A percentile compares a stretch with the other conserved stretches of the same genome.
These are phyloP conservation scores for Crithidia thermophila DNA, from an alignment of 208 protist species.

Conservation along the genomic window DNA sequence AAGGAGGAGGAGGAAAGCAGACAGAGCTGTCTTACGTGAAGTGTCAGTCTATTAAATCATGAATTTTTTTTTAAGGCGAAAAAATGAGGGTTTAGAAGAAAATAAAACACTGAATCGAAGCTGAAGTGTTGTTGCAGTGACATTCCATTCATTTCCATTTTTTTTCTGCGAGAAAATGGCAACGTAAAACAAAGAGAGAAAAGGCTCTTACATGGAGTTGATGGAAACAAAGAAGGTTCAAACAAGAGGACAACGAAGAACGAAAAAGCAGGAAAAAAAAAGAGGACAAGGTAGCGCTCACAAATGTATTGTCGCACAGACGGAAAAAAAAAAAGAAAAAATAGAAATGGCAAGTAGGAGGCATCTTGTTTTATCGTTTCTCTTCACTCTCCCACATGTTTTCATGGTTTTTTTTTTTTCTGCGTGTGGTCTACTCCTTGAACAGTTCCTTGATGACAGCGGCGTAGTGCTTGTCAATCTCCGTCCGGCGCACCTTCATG, in stretches of 20 bases:
- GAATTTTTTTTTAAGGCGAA: too few relatives aligned
- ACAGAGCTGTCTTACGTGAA: too few relatives aligned
- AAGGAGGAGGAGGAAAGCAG: too few relatives aligned
- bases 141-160: too few relatives aligned
- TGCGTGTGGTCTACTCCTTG: constrained; percentile 22
- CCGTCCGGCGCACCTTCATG: constrained; percentile 73
- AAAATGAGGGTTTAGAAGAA: too few relatives aligned
- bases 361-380: not conserved
- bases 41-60: too few relatives aligned
- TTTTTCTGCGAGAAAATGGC: too few relatives aligned
- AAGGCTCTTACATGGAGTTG: too few relatives aligned
- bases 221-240: not conserved
- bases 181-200: constrained; percentile 1
- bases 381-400: not conserved
- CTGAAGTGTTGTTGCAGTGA: too few relatives aligned
- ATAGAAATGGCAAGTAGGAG: not conserved
- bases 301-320: not conserved
- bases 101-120: too few relatives aligned
- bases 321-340: constrained; percentile 10
- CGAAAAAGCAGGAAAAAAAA: constrained; percentile 6
- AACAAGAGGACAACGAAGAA: not conserved
- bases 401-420: not conserved
- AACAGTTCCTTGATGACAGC: constrained; percentile 70
- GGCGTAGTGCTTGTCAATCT: constrained; percentile 69
- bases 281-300: not conserved